These are phyloP conservation scores for Fennellomyces sp. DNA, from an alignment of 371 early-diverging fungal species.

Conservation along the genomic window DNA sequence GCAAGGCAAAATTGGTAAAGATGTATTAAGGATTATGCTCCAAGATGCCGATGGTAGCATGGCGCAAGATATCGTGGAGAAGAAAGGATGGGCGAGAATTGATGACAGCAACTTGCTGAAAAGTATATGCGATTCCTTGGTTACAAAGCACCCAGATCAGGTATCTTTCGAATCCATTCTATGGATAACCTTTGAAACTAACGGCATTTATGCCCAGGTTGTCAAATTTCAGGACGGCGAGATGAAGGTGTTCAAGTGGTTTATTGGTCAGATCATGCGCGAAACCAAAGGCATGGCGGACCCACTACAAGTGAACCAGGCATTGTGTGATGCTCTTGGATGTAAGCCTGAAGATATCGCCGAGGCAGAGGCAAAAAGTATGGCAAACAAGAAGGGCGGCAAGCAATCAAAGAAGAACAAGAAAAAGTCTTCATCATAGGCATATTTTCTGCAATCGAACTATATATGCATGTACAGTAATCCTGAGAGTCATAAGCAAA, in stretches of 20 bases:
- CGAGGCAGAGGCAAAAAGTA: not conserved
- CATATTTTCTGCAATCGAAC: not conserved
- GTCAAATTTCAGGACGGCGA: slow-evolving; percentile 60
- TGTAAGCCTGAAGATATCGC: slow-evolving; percentile 34
- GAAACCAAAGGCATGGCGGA: slow-evolving; percentile 76
- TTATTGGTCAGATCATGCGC: slow-evolving; percentile 77
- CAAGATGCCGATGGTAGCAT: slow-evolving; percentile 49
- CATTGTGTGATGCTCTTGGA: slow-evolving; percentile 51
- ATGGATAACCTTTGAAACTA: no score
- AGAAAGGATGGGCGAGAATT: slow-evolving; percentile 73
- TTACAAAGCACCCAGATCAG: slow-evolving; percentile 60
- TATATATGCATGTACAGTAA: not conserved
- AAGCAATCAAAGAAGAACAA: not conserved
- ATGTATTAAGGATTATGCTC: slow-evolving; percentile 70
- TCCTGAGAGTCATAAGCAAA: not conserved
- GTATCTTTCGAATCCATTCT: slow-evolving; percentile 31
- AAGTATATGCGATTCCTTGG: slow-evolving; percentile 51
- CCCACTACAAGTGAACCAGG: slow-evolving; percentile 60
- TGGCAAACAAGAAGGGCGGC: not conserved
- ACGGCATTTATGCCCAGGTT: slow-evolving; percentile 41
- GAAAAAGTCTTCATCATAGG: not conserved
- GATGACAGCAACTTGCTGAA: slow-evolving; percentile 51
- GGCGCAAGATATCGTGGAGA: slow-evolving; percentile 64
- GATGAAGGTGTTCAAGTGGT: slow-evolving; percentile 63
- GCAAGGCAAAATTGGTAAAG: slow-evolving; percentile 66